Evolutionary conservation across 2,329 filamentous ascomycete species (phyloP).

Genomic region (Ophiostoma tasmaniense): DNA sequence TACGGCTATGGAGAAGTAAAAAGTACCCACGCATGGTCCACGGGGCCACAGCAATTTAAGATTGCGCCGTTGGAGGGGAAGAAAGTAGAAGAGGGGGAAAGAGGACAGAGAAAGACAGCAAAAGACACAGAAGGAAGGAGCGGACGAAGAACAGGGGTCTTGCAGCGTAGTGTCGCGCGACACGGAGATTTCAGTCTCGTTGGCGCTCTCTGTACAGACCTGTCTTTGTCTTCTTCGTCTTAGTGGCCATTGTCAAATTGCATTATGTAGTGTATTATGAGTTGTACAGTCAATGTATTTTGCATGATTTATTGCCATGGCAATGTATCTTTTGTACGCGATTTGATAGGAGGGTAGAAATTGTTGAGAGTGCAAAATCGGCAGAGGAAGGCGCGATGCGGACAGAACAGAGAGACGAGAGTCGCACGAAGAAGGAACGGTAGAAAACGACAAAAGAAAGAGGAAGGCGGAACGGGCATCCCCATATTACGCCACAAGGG

Average conservation of each 20-base stretch:
- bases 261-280: neutral
- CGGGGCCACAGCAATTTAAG: neutral
- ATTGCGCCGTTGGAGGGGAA: constrained; percentile 5
- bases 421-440: neutral
- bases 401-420: no score
- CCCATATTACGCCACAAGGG: neutral
- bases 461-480: neutral
- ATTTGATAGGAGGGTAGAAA: neutral
- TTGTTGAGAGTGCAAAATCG: neutral
- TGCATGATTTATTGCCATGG: neutral
- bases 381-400: no score
- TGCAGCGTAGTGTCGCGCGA: neutral
- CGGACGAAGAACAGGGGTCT: neutral
- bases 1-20: neutral
- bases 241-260: neutral
- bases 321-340: neutral
- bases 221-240: neutral
- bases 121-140: no score
- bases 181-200: neutral
- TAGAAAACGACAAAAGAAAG: neutral
- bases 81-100: neutral
- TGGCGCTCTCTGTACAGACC: neutral
- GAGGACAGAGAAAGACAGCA: neutral
- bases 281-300: neutral
- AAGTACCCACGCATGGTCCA: neutral